Conservation (phyloP, 352 stramenopile species). For the Peronospora belbahrii region DNA sequence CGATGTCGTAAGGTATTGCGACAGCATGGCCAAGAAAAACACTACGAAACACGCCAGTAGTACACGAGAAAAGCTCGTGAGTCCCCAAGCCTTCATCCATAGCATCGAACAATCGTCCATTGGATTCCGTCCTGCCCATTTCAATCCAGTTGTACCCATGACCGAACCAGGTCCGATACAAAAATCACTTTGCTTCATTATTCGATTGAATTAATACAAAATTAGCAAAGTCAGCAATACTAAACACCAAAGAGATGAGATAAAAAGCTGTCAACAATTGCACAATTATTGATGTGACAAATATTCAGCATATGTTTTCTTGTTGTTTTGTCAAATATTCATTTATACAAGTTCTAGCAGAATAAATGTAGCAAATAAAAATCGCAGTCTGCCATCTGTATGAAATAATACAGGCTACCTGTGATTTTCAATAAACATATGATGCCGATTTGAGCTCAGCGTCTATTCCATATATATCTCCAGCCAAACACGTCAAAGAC, state of each 20-base stretch:
- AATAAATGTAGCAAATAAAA: no score
- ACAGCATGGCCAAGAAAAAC: slow-evolving; percentile 46
- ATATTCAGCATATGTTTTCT: no score
- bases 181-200: slow-evolving; percentile 21
- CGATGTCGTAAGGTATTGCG: slow-evolving; percentile 46
- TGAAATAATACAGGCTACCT: not conserved
- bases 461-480: no score
- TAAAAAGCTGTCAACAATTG: not conserved
- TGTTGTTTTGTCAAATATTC: no score
- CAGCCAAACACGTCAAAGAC: no score
- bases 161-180: slow-evolving; percentile 53
- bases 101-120: slow-evolving; percentile 60
- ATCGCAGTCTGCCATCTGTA: no score
- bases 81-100: slow-evolving; percentile 43
- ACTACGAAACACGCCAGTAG: slow-evolving; percentile 38
- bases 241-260: no score
- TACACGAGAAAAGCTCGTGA: slow-evolving; percentile 40
- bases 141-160: slow-evolving; percentile 56
- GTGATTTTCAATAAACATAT: not conserved
- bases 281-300: not conserved
- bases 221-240: not conserved
- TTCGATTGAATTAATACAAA: no score
- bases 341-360: not conserved
- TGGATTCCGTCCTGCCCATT: slow-evolving; percentile 34
- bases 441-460: not conserved